Evolutionary conservation across 2,329 filamentous ascomycete genomes (phyloP).

Genomic region (Amesomyces nigricolor): DNA sequence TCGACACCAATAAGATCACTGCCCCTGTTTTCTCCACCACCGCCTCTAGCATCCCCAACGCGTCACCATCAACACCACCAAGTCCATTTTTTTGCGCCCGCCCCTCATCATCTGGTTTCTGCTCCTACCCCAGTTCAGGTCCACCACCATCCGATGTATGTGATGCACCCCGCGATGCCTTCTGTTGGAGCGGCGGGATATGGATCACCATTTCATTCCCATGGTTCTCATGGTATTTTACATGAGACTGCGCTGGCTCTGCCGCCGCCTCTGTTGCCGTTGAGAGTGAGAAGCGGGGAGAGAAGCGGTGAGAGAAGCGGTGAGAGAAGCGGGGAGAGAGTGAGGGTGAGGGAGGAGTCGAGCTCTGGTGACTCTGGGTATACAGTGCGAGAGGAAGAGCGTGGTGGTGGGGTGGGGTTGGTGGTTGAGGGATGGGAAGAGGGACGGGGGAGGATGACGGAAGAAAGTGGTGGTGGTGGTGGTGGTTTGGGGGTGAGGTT

Average conservation of each 20-base stretch:
- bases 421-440: too few species aligned
- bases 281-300: not conserved
- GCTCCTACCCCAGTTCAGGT: too few species aligned
- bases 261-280: not conserved
- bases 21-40: too few species aligned
- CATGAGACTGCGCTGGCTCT: not conserved
- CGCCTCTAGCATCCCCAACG: too few species aligned
- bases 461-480: not conserved
- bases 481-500: not conserved
- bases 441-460: not conserved
- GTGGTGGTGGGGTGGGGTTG: too few species aligned
- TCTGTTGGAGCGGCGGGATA: slow-evolving; percentile 10
- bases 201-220: not conserved
- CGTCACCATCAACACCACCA: too few species aligned
- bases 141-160: slow-evolving; percentile 13
- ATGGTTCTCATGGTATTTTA: not conserved
- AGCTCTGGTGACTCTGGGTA: too few species aligned
- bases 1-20: too few species aligned
- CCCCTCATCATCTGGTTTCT: not conserved
- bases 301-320: too few species aligned
- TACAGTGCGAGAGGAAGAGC: too few species aligned
- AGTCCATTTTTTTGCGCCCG: slow-evolving; percentile 22
- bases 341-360: too few species aligned
- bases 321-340: too few species aligned
- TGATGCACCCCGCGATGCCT: slow-evolving; percentile 20